These are phyloP conservation scores for Balakata baccata DNA, from an alignment of 345 rosid genomes.

Conservation along the genomic window DNA sequence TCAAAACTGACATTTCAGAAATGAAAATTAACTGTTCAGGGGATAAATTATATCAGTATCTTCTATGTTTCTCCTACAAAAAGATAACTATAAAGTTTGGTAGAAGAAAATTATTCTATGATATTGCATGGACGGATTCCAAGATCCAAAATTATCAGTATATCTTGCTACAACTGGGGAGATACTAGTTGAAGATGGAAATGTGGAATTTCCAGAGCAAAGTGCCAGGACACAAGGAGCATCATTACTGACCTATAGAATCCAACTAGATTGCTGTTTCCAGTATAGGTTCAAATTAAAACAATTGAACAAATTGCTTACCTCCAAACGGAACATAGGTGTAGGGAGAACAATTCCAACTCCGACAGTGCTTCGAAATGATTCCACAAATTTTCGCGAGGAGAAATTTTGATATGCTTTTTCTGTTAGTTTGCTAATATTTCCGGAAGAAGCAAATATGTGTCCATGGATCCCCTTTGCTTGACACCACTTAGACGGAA, in stretches of 20 bases:
- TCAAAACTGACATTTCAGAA: neutral
- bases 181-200: neutral
- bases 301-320: constrained; percentile 29
- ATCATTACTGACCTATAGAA: constrained; percentile 1
- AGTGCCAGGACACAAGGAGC: neutral
- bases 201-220: neutral
- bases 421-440: constrained; percentile 63
- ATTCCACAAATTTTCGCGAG: constrained; percentile 48
- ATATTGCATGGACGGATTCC: neutral
- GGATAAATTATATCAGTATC: neutral
- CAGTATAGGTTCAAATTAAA: neutral
- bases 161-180: neutral
- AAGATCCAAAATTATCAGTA: neutral
- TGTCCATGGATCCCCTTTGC: constrained; percentile 92
- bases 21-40: too few species aligned
- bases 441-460: constrained; percentile 81
- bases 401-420: constrained; percentile 58
- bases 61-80: neutral
- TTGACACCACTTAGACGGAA: constrained; percentile 74
- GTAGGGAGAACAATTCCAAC: constrained; percentile 84
- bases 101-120: neutral
- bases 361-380: constrained; percentile 73
- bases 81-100: neutral
- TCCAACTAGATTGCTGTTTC: constrained; percentile 1
- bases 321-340: constrained; percentile 85